A percentile compares a stretch with the other conserved stretches of the same genome.
These are phyloP conservation scores for Camellia lanceoleosa DNA, from an alignment of 148 eudicot species.

Conservation along the genomic window DNA sequence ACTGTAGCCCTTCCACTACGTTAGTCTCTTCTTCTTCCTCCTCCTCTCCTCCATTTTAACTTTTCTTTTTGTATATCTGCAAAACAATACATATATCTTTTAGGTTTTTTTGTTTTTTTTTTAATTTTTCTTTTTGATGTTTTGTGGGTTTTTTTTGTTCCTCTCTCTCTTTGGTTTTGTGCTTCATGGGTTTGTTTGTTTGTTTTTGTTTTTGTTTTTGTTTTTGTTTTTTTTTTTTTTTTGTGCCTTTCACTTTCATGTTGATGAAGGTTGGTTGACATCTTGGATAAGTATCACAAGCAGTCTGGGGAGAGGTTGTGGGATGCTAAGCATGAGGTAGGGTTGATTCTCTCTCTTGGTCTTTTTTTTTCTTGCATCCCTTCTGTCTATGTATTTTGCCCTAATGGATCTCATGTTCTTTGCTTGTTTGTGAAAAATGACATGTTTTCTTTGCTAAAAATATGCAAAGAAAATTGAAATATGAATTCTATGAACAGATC, in stretches of 20 bases:
- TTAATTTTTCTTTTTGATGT: too few species aligned
- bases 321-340: slow-evolving; percentile 94
- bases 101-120: too few species aligned
- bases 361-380: neutral
- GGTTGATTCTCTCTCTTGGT: neutral
- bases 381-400: slow-evolving; percentile 8
- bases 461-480: slow-evolving; percentile 25
- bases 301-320: slow-evolving; percentile 63
- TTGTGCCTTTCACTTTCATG: neutral
- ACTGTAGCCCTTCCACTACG: slow-evolving; percentile 60
- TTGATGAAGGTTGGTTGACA: slow-evolving; percentile 48
- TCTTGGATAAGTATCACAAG: slow-evolving; percentile 64
- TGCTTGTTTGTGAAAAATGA: slow-evolving; percentile 19
- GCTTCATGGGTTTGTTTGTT: too few species aligned
- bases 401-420: slow-evolving; percentile 19
- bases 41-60: too few species aligned
- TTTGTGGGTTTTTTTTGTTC: too few species aligned
- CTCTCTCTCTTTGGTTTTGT: too few species aligned
- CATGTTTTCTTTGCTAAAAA: slow-evolving; percentile 32
- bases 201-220: neutral
- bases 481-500: slow-evolving; percentile 54
- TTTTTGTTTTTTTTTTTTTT: neutral
- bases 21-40: slow-evolving; percentile 12
- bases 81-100: too few species aligned
- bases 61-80: too few species aligned